Percentiles rank a stretch among this genome's conserved stretches.
Evolutionary conservation across 805 yeast species (phyloP).

Genomic region (Nematodospora valgi): DNA sequence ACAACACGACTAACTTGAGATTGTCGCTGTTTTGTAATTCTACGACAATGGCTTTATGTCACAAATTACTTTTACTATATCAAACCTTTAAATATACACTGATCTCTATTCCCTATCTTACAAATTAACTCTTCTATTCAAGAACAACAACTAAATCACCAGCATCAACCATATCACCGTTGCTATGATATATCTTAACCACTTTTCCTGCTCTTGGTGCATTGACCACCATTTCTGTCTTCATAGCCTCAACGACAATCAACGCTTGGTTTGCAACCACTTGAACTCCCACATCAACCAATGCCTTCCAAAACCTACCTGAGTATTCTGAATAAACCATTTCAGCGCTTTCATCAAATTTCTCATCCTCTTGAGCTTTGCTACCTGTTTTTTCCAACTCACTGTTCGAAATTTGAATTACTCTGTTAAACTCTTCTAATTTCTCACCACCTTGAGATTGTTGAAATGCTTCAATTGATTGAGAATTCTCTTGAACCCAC

Average conservation of each 20-base stretch:
- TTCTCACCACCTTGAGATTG: constrained; percentile 73
- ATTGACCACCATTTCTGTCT: constrained; percentile 89
- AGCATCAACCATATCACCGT: constrained; percentile 96
- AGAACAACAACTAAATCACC: constrained; percentile 92
- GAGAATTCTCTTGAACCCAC: constrained; percentile 74
- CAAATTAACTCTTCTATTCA: constrained; percentile 25
- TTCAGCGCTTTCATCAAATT: constrained; percentile 70
- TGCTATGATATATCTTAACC: constrained; percentile 65
- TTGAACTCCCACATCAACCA: constrained; percentile 72
- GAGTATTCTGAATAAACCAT: constrained; percentile 90
- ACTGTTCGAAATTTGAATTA: constrained; percentile 78
- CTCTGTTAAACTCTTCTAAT: constrained; percentile 76
- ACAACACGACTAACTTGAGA: background rate
- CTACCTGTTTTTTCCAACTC: constrained; percentile 60
- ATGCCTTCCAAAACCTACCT: constrained; percentile 96
- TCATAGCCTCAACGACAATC: constrained; percentile 95
- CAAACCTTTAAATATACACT: too few relatives aligned
- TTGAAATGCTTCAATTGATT: constrained; percentile 68
- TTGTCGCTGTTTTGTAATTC: background rate
- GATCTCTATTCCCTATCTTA: too few relatives aligned
- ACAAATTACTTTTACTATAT: background rate
- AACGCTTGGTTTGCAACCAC: constrained; percentile 76
- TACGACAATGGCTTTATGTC: background rate
- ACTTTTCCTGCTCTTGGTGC: constrained; percentile 74
- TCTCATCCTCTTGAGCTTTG: constrained; percentile 45